These are phyloP conservation scores for Xylariaceae sp. DNA, from an alignment of 2,329 filamentous ascomycete species.

Conservation along the genomic window DNA sequence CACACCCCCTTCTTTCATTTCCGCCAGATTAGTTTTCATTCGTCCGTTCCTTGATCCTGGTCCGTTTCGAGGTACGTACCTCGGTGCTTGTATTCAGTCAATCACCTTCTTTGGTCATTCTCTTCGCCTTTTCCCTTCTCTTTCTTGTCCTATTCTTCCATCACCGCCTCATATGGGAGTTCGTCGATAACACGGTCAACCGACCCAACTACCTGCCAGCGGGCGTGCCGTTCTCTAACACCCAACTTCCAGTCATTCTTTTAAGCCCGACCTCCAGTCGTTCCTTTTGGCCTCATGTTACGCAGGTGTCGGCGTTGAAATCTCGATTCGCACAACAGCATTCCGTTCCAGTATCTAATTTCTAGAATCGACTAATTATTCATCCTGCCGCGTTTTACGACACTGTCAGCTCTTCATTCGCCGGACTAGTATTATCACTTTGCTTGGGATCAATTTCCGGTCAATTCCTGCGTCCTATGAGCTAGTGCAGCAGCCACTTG, in stretches of 20 bases:
- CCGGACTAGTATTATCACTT: not conserved
- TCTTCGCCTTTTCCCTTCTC: conserved; percentile 32
- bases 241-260: conserved; percentile 46
- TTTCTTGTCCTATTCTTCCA: conserved; percentile 34
- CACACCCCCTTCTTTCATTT: conserved; percentile 41
- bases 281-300: conserved; percentile 29
- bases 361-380: conserved; percentile 13
- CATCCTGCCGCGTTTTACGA: conserved; percentile 1
- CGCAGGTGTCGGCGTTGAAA: conserved; percentile 24
- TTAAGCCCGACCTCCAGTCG: conserved; percentile 35
- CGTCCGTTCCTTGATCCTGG: conserved; percentile 32
- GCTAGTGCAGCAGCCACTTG: not conserved
- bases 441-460: not conserved
- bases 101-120: conserved; percentile 28
- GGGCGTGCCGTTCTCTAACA: conserved; percentile 60
- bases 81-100: conserved; percentile 24
- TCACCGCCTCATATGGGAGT: conserved; percentile 35
- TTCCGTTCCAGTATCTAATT: conserved; percentile 13
- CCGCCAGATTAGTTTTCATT: conserved; percentile 38
- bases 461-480: not conserved
- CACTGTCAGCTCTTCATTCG: conserved; percentile 1
- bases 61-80: conserved; percentile 13
- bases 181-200: conserved; percentile 40
- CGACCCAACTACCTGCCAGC: conserved; percentile 53
- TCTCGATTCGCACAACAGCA: conserved; percentile 20